phyloP scores from a whole-genome alignment of 75 land plant genomes.

The Cunninghamia lanceolata region DNA sequence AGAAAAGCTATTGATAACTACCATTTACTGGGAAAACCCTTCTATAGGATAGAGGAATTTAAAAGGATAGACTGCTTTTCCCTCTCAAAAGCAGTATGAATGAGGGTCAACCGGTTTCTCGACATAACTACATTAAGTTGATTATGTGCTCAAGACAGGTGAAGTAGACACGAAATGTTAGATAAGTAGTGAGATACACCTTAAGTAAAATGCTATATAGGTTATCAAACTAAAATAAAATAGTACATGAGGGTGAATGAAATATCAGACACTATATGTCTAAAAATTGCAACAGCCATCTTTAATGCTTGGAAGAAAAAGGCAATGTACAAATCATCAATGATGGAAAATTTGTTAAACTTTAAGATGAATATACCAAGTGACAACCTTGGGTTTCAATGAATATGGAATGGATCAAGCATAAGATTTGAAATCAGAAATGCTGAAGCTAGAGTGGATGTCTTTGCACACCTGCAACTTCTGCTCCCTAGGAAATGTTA shows the following conservation, averaged over 20 bases:
- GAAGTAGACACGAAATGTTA: background rate
- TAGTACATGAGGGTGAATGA: background rate
- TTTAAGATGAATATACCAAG: background rate
- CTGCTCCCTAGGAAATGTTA: constrained; percentile 4
- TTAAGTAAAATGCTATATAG: background rate
- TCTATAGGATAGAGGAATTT: background rate
- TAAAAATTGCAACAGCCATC: background rate
- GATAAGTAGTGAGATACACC: background rate
- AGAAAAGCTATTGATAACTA: background rate
- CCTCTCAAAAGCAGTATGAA: background rate
- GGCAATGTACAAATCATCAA: background rate
- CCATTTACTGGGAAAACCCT: background rate
- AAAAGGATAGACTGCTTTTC: background rate
- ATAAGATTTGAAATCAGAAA: background rate
- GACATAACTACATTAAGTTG: background rate
- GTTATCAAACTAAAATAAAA: background rate
- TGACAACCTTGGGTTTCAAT: background rate
- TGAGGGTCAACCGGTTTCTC: background rate
- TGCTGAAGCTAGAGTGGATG: background rate
- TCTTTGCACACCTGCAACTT: background rate
- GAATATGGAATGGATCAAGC: background rate
- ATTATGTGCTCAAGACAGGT: background rate
- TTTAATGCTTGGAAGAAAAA: background rate
- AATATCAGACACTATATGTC: background rate
- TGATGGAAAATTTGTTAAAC: background rate